These are phyloP conservation scores for Trichoderma semiorbis DNA, from an alignment of 2,329 filamentous ascomycete species.

Conservation along the genomic window DNA sequence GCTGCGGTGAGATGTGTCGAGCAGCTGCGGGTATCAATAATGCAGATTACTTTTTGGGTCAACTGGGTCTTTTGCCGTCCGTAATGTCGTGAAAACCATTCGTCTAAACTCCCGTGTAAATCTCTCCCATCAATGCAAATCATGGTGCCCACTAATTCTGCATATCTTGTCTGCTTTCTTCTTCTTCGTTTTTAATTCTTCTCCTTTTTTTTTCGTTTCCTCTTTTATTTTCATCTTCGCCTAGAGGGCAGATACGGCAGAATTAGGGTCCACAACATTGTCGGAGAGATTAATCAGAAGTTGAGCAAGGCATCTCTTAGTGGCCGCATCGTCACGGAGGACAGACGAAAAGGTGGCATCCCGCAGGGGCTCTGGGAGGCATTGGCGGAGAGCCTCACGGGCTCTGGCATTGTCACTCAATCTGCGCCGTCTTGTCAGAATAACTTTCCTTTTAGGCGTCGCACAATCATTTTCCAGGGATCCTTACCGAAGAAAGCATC, in stretches of 20 bases:
- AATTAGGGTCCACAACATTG: slow-evolving; percentile 60
- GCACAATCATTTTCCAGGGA: background rate
- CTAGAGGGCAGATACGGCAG: slow-evolving; percentile 35
- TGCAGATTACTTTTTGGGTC: slow-evolving; percentile 33
- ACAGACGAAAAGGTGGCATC: slow-evolving; percentile 97
- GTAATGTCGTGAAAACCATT: slow-evolving; percentile 27
- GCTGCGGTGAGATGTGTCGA: slow-evolving; percentile 7
- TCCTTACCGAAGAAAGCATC: slow-evolving; percentile 89
- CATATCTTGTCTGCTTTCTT: background rate
- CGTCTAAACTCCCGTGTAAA: slow-evolving; percentile 26
- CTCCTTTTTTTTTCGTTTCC: background rate
- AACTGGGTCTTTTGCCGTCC: slow-evolving; percentile 28
- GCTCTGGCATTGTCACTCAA: slow-evolving; percentile 95
- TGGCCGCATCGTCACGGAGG: slow-evolving; percentile 92
- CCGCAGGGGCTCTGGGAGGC: slow-evolving; percentile 94
- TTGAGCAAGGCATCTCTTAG: slow-evolving; percentile 95
- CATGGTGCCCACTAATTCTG: background rate
- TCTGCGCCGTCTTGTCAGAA: slow-evolving; percentile 44
- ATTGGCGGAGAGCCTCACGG: slow-evolving; percentile 90
- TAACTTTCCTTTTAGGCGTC: background rate
- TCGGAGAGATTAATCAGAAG: slow-evolving; percentile 95
- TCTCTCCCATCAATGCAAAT: slow-evolving; percentile 22
- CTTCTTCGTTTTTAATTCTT: background rate
- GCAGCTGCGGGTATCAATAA: slow-evolving; percentile 32
- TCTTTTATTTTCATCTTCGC: background rate